Base-by-base conservation (phyloP, 1,139 yeast species). In the Zygoascus meyerae region DNA sequence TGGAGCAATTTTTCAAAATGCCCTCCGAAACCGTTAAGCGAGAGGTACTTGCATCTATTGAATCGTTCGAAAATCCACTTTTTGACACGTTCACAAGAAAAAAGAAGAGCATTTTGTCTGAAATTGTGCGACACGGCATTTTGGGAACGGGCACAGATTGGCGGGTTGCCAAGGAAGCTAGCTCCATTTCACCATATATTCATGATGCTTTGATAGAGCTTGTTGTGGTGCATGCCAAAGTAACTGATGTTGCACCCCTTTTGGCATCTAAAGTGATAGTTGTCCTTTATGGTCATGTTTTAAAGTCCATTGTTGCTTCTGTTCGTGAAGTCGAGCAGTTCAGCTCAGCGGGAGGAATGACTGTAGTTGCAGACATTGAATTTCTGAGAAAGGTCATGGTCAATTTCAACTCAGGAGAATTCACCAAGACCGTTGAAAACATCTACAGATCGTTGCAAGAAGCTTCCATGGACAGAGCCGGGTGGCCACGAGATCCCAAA, bases 201-300 rank as follows among this genome's bases (percentile, higher is more conserved):
- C 73, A 78, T 48, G 77, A 78, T 48, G 66, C 74, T 1, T 60
- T 81, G 39, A 69, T 78, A 59, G 62, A 73, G 34, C 59, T 83
- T 21, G 78, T 81, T 5, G 65, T 72, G 14, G 74, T 78, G 1
- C 81, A 78, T 55, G 69, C 81, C 26, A 73, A 71, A 46, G 77
- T 79, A 30, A 60, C 68, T 31, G 71, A 70, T 36, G 70, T 76
- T 12, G 75, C 81, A 0, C 71, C 74, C 1, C 69, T 66, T 32
- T 58, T 78, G 40, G 70, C 77, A 7, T 60, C 64, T 29, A 64
- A 68, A 11, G 73, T 78, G 2, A 60, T 78, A 16, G 62, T 67
- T 18, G 76, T 72, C 41, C 66, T 79, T 12, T 72, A 73, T 52
- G 69, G 70, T 29, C 76, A 76, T 50, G 59, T 75, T 5, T 64